Evolutionary conservation across 2,329 filamentous ascomycete species (phyloP).

Genomic region (Aspergillus flavus): DNA sequence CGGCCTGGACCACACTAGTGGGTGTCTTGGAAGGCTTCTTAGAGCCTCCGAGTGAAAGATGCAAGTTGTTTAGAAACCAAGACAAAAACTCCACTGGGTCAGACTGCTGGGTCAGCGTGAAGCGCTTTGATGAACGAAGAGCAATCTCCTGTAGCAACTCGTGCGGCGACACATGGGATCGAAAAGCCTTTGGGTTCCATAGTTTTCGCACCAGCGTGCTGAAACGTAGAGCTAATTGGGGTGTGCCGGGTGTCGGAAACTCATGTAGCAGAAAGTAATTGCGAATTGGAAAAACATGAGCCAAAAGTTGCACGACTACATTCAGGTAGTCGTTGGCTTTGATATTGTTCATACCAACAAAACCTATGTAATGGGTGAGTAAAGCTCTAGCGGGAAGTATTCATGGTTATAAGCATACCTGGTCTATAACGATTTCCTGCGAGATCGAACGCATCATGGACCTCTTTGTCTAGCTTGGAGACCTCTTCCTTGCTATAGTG

Average conservation of each 20-base stretch:
- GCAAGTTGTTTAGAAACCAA: conserved; percentile 96
- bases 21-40: conserved; percentile 73
- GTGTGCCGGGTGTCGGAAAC: conserved; percentile 61
- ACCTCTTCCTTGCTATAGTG: conserved; percentile 81
- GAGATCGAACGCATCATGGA: conserved; percentile 70
- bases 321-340: conserved; percentile 99
- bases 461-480: conserved; percentile 70
- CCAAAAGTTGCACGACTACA: conserved; percentile 86
- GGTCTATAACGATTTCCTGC: conserved; percentile 84
- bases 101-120: conserved; percentile 85
- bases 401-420: conserved; percentile 42
- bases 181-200: conserved; percentile 97
- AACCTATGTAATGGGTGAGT: conserved; percentile 53
- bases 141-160: conserved; percentile 95
- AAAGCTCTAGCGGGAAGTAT: neutral
- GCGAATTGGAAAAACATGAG: conserved; percentile 84
- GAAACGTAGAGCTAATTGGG: conserved; percentile 85
- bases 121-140: conserved; percentile 85
- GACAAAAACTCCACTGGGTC: conserved; percentile 96
- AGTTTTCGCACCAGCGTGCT: conserved; percentile 92
- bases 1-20: conserved; percentile 79
- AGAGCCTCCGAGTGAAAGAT: conserved; percentile 86
- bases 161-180: conserved; percentile 94
- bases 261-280: conserved; percentile 92
- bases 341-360: conserved; percentile 99